phyloP scores from a whole-genome alignment of 176 grass and related monocot genomes.

The Leersia perrieri region DNA sequence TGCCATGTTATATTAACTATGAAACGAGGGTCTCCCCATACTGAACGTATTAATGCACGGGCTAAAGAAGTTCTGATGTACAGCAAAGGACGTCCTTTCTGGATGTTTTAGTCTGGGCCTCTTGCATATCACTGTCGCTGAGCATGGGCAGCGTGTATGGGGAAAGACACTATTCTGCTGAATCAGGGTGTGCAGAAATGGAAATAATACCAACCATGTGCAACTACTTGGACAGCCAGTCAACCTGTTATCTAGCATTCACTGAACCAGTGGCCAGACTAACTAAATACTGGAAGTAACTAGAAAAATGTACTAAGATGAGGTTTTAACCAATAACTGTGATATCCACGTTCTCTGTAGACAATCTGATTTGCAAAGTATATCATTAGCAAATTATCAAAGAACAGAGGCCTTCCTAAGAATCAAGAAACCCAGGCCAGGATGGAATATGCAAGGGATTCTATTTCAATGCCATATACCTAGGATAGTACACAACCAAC shows the following conservation, averaged over 20 bases:
- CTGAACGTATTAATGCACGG: slow-evolving; percentile 20
- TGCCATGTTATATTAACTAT: slow-evolving; percentile 16
- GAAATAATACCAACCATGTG: not conserved
- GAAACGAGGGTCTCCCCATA: slow-evolving; percentile 6
- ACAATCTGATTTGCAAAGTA: not conserved
- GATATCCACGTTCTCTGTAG: not conserved
- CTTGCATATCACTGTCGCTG: not conserved
- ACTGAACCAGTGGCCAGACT: not conserved
- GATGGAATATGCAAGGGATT: not conserved
- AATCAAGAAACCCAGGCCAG: not conserved
- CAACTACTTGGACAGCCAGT: not conserved
- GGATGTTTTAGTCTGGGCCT: not conserved
- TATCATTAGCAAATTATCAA: not conserved
- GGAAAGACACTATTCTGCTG: not conserved
- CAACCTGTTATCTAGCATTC: not conserved
- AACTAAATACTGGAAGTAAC: not conserved
- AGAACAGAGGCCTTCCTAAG: too few relatives aligned
- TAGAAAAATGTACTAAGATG: not conserved
- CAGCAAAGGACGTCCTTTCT: not conserved
- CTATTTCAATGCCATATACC: not conserved
- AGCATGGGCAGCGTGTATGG: not conserved
- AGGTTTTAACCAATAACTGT: not conserved
- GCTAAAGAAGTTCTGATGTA: not conserved
- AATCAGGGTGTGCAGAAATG: not conserved
- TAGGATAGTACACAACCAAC: not conserved